These are phyloP conservation scores for Pythium coloratum DNA, from an alignment of 352 stramenopile species.

Conservation along the genomic window DNA sequence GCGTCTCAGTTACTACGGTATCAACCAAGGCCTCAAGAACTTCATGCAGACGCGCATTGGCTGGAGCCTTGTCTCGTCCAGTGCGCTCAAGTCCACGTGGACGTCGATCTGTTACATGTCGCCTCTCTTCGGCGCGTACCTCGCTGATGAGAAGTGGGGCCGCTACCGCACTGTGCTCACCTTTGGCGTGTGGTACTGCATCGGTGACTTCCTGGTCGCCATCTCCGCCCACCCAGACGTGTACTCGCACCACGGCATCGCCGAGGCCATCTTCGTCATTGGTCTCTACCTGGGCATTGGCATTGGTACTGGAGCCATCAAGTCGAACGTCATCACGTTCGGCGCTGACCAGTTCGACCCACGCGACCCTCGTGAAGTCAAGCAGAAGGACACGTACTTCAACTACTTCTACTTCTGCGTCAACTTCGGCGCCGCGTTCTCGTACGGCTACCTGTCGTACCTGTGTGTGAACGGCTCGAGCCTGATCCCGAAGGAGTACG, in stretches of 20 bases:
- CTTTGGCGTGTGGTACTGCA: constrained; percentile 61
- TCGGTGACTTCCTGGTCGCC: constrained; percentile 60
- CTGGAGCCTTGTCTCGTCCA: constrained; percentile 62
- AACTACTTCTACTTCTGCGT: constrained; percentile 81
- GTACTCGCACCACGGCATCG: constrained; percentile 35
- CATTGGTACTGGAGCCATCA: constrained; percentile 30
- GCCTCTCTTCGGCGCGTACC: constrained; percentile 54
- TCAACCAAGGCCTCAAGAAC: constrained; percentile 88
- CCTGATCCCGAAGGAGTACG: constrained; percentile 64
- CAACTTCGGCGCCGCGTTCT: constrained; percentile 69
- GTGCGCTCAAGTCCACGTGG: constrained; percentile 64
- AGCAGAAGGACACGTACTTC: constrained; percentile 69
- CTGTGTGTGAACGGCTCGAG: constrained; percentile 72
- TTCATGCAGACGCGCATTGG: constrained; percentile 57
- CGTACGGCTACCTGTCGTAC: constrained; percentile 74
- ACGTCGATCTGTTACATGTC: constrained; percentile 66
- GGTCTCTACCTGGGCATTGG: constrained; percentile 55
- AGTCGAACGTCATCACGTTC: constrained; percentile 34
- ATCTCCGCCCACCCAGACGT: constrained; percentile 54
- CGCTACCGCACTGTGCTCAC: constrained; percentile 58
- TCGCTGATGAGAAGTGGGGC: constrained; percentile 61
- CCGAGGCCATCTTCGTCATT: constrained; percentile 60
- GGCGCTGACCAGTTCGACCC: constrained; percentile 61
- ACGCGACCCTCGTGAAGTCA: constrained; percentile 36
- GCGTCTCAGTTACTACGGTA: constrained; percentile 83